phyloP scores from a whole-genome alignment of 192 early-diverging fungal species.

The Pilaira anomala region DNA sequence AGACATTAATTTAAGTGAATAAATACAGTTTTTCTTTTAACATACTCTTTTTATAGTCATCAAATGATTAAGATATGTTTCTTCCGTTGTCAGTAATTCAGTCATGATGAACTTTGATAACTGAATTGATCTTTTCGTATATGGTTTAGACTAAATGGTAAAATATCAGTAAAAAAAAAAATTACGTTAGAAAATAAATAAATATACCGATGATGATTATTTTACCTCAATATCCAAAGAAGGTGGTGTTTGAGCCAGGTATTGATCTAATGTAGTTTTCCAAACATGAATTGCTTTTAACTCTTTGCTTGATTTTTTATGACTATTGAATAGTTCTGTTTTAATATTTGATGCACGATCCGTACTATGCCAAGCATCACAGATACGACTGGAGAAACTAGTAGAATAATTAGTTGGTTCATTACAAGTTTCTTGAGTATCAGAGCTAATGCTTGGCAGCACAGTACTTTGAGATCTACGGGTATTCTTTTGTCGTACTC shows the following conservation, averaged over 20 bases:
- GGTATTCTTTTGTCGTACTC: not conserved
- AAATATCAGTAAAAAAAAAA: not conserved
- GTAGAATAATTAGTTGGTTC: not conserved
- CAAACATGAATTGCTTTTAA: constrained; percentile 6
- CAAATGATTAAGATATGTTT: constrained; percentile 44
- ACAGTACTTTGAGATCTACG: constrained; percentile 15
- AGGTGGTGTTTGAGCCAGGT: constrained; percentile 1
- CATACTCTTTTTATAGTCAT: constrained; percentile 41
- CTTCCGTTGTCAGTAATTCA: constrained; percentile 45
- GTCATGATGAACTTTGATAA: constrained; percentile 35
- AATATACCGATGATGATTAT: not conserved
- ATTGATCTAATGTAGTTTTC: constrained; percentile 7
- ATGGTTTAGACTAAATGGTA: not conserved
- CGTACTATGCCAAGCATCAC: not conserved
- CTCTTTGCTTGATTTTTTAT: constrained; percentile 2
- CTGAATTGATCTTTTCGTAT: constrained; percentile 12
- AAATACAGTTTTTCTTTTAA: not conserved
- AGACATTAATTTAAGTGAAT: not conserved
- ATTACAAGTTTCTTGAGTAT: not conserved
- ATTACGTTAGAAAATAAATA: not conserved
- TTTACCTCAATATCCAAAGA: not conserved
- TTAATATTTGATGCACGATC: not conserved
- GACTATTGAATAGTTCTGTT: not conserved
- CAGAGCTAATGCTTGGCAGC: not conserved
- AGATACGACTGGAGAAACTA: not conserved